These are phyloP conservation scores for Flaveria brownii DNA, from an alignment of 129 eudicot genomes.

Conservation along the genomic window DNA sequence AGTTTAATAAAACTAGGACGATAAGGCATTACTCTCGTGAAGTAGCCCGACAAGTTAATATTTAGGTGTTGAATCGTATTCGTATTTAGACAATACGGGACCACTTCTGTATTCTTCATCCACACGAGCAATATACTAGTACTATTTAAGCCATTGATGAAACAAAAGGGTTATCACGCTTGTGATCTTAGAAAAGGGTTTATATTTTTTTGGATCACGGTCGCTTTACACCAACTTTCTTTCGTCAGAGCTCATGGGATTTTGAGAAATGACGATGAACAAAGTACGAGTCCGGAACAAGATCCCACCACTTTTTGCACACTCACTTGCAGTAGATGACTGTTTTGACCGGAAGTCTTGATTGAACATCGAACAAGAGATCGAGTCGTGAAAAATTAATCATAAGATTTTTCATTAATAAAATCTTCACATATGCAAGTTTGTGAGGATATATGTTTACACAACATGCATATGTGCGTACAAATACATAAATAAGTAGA, in stretches of 20 bases:
- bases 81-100: not conserved
- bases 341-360: slow-evolving; percentile 34
- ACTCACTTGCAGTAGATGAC: slow-evolving; percentile 35
- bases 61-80: not conserved
- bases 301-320: slow-evolving; percentile 32
- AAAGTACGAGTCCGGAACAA: slow-evolving; percentile 27
- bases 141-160: not conserved
- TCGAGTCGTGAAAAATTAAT: too few species aligned
- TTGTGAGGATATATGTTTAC: too few species aligned
- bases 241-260: not conserved
- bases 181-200: too few species aligned
- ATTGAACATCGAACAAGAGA: slow-evolving; percentile 19
- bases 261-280: slow-evolving; percentile 17
- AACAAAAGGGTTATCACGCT: too few species aligned
- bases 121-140: not conserved
- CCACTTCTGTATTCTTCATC: not conserved
- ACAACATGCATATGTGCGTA: too few species aligned
- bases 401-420: too few species aligned
- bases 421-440: too few species aligned
- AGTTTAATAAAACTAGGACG: slow-evolving; percentile 3
- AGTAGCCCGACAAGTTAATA: not conserved
- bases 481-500: too few species aligned
- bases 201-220: too few species aligned
- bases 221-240: too few species aligned
- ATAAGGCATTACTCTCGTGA: not conserved